Evolutionary conservation across 2,329 filamentous ascomycete species (phyloP).

Genomic region (Chaetothyriales sp.): DNA sequence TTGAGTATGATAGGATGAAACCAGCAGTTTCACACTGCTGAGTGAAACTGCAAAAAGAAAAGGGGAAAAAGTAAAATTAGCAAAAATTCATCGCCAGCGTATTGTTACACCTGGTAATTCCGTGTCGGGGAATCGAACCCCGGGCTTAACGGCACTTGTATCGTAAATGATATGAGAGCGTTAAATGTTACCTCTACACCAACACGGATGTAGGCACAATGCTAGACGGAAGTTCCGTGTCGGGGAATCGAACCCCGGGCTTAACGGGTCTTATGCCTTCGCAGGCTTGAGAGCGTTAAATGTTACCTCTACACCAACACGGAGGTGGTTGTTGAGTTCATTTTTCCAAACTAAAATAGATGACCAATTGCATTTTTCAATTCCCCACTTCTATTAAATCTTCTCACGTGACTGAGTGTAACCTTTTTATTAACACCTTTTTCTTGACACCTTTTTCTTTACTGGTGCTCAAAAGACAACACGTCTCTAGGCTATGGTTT

Average conservation of each 20-base stretch:
- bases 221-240: background rate
- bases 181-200: background rate
- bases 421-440: no score
- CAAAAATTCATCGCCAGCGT: no score
- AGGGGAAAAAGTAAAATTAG: background rate
- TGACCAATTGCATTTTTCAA: background rate
- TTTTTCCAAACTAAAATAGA: background rate
- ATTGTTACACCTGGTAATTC: background rate
- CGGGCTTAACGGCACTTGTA: constrained; percentile 3
- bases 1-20: constrained; percentile 9
- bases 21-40: background rate
- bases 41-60: background rate
- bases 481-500: background rate
- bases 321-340: background rate
- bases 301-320: background rate
- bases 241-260: constrained; percentile 8
- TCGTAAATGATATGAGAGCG: background rate
- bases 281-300: no score
- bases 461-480: no score
- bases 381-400: no score
- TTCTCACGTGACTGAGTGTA: no score
- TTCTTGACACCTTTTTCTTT: no score
- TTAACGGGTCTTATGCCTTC: constrained; percentile 1
- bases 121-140: constrained; percentile 7
- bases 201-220: background rate